Evolutionary conservation across 371 early-diverging fungal species (phyloP).

Genomic region (Fennellomyces sp.): DNA sequence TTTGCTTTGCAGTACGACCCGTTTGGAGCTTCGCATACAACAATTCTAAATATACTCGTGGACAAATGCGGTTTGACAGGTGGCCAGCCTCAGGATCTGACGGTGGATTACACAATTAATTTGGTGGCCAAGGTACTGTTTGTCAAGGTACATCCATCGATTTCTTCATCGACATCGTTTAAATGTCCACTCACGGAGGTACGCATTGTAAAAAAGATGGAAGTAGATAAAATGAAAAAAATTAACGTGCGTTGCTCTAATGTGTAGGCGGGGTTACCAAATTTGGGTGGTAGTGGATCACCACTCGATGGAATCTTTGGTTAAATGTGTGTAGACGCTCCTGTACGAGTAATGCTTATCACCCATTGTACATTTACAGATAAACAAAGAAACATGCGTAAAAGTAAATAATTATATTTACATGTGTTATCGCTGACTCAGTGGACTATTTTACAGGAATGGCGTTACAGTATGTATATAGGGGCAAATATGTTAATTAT

Average conservation of each 20-base stretch:
- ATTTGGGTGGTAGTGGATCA: neutral
- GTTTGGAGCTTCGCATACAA: constrained; percentile 17
- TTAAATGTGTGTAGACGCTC: neutral
- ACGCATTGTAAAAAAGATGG: neutral
- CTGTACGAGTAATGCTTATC: neutral
- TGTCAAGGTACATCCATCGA: constrained; percentile 41
- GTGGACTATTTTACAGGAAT: too few species aligned
- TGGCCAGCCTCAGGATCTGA: constrained; percentile 18
- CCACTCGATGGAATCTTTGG: neutral
- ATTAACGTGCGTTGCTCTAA: neutral
- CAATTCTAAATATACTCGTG: constrained; percentile 31
- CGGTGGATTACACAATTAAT: constrained; percentile 43
- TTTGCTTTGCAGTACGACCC: constrained; percentile 38
- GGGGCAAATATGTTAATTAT: too few species aligned
- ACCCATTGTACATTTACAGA: neutral
- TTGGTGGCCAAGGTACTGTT: constrained; percentile 43
- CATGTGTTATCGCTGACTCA: too few species aligned
- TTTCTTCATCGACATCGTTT: constrained; percentile 20
- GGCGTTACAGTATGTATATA: too few species aligned
- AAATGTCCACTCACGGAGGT: constrained; percentile 29
- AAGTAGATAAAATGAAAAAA: constrained; percentile 2
- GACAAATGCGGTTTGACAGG: constrained; percentile 37
- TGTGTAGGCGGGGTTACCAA: neutral
- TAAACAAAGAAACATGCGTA: too few species aligned
- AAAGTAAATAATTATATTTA: too few species aligned